Percentiles rank a stretch among this genome's conserved stretches.
phyloP scores from a whole-genome alignment of 805 yeast species.

The Scheffersomyces lignosus region DNA sequence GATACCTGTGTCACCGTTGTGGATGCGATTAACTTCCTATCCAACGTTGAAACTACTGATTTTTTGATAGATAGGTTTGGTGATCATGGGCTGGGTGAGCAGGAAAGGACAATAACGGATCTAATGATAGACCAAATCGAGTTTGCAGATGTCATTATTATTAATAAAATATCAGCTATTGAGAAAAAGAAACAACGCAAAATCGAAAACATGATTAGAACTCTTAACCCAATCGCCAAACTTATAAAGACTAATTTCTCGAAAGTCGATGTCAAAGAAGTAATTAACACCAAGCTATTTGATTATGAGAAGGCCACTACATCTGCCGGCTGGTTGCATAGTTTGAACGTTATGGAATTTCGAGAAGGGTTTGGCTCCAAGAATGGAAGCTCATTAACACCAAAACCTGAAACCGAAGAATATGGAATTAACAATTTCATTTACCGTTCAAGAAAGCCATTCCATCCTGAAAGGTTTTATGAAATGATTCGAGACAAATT shows the following conservation, averaged over 20 bases:
- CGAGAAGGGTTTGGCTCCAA: constrained; percentile 32
- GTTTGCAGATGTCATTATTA: constrained; percentile 44
- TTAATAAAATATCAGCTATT: constrained; percentile 37
- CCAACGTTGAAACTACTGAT: constrained; percentile 45
- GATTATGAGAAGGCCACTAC: constrained; percentile 43
- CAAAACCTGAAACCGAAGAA: constrained; percentile 48
- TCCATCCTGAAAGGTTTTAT: constrained; percentile 45
- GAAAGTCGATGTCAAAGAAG: constrained; percentile 33
- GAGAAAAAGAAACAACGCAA: constrained; percentile 22
- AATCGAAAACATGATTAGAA: constrained; percentile 31
- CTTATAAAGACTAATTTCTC: constrained; percentile 35
- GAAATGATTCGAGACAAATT: constrained; percentile 37
- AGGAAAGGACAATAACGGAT: constrained; percentile 47
- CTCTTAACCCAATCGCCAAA: constrained; percentile 45
- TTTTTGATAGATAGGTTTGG: constrained; percentile 42
- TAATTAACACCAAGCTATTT: constrained; percentile 37
- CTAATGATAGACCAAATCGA: constrained; percentile 48
- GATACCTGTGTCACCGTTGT: constrained; percentile 50
- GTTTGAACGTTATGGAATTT: constrained; percentile 36
- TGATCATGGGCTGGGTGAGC: constrained; percentile 38
- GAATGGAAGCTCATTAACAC: constrained; percentile 21
- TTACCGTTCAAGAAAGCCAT: constrained; percentile 41
- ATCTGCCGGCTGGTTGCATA: constrained; percentile 47
- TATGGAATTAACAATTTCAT: constrained; percentile 47
- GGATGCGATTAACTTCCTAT: constrained; percentile 41